Evolutionary conservation across 1,284 basidiomycete genomes (phyloP), one percentile per base, ranked within the genome.

Genomic region (Apiotrichum laibachii): DNA sequence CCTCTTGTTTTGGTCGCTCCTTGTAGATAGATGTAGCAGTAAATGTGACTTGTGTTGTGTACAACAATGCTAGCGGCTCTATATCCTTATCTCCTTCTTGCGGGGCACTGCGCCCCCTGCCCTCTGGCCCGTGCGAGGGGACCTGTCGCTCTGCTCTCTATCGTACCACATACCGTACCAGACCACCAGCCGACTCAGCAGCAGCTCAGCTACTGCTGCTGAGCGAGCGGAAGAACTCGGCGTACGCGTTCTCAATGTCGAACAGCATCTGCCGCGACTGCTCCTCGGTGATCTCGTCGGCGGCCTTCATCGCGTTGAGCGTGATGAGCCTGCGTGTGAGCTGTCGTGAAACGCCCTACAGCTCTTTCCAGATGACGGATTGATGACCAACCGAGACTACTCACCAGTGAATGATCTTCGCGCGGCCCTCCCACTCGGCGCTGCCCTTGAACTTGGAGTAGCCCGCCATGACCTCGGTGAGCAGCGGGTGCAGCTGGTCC

Each of bases 231-330:
- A 95, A 96, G 81, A 93, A 99, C 77, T 96, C 93, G 16, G 89
- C 88, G 73, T 99, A 99, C 0, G 95, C 94, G 67, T 94, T 87
- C 69, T 99, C 95, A 52, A 98, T 90, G 71, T 99, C 96, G 72
- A 98, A 99, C 9, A 93, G 83, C 67, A 98, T 84, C 90, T 97
- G 69, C 59, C 96, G 82, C 1, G 90, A 89, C 72, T 99, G 93
- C 66, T 98, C 94, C 60, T 99, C 94, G 1, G 89, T 88, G 53
- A 99, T 88, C 78, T 97, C 93, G 69, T 98, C 95, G 33, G 91
- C 92, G 7, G 92, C 96, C 73, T 92, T 92, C 92, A 98, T 96
- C 2, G 88, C 88, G 69, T 99, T 99, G 44, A 99, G 83, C 6
- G 90, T 90, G 70, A 99, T 99, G 44, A 98, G 82, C 93, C 92